These are phyloP conservation scores for Starmerella roubikii DNA, from an alignment of 805 yeast species.

Conservation along the genomic window DNA sequence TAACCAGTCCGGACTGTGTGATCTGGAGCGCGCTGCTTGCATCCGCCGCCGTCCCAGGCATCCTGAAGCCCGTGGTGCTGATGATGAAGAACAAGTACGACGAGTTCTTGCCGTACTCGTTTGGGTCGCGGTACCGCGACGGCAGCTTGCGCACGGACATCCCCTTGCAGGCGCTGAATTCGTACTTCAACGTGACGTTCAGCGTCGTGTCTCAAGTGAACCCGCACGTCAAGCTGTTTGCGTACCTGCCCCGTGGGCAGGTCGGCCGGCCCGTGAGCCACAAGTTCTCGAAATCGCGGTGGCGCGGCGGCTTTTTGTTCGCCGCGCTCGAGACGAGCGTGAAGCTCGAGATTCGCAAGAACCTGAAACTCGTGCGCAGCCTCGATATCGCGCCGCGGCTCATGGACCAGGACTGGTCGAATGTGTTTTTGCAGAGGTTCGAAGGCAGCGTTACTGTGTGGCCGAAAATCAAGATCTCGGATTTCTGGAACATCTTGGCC, in stretches of 20 bases:
- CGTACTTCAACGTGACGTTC: slow-evolving; percentile 63
- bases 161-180: slow-evolving; percentile 59
- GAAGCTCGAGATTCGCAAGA: slow-evolving; percentile 61
- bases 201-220: slow-evolving; percentile 70
- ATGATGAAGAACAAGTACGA: slow-evolving; percentile 46
- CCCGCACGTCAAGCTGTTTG: slow-evolving; percentile 66
- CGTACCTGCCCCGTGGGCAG: slow-evolving; percentile 65
- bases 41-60: slow-evolving; percentile 73
- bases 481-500: slow-evolving; percentile 48
- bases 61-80: slow-evolving; percentile 61
- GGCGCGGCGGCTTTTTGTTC: slow-evolving; percentile 66
- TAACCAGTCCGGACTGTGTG: slow-evolving; percentile 66
- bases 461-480: slow-evolving; percentile 49
- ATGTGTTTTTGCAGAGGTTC: slow-evolving; percentile 58
- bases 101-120: slow-evolving; percentile 48
- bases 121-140: slow-evolving; percentile 67
- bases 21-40: slow-evolving; percentile 72
- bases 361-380: slow-evolving; percentile 53
- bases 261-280: slow-evolving; percentile 67
- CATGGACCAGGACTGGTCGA: slow-evolving; percentile 69
- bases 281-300: slow-evolving; percentile 36
- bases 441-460: slow-evolving; percentile 65
- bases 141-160: slow-evolving; percentile 69
- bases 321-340: slow-evolving; percentile 58
- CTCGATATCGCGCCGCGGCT: slow-evolving; percentile 56